Evolutionary conservation across 208 protist genomes (phyloP).

Genomic region (Trypanosoma scelopori): DNA sequence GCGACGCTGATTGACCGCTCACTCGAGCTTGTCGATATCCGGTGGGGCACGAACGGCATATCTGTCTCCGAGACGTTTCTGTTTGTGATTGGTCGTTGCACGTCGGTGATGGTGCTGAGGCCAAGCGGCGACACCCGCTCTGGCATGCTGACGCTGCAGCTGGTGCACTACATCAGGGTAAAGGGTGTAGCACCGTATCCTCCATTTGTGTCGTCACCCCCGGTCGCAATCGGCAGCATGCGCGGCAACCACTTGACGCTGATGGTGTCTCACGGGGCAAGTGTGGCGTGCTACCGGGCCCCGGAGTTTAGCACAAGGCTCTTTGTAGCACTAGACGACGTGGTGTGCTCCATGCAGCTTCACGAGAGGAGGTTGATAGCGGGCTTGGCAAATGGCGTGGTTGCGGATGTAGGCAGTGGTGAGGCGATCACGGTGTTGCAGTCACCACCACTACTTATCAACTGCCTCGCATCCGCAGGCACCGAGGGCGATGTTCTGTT

Average conservation of each 20-base stretch:
- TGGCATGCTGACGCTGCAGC: conserved; percentile 13
- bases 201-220: neutral
- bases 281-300: conserved; percentile 14
- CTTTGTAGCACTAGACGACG: conserved; percentile 15
- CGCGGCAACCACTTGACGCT: neutral
- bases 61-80: conserved; percentile 28
- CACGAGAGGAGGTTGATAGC: neutral
- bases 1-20: conserved; percentile 13
- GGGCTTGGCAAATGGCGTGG: conserved; percentile 2
- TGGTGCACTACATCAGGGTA: conserved; percentile 18
- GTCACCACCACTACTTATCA: conserved; percentile 6
- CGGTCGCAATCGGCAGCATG: conserved; percentile 1
- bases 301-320: conserved; percentile 20
- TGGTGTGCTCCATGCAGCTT: conserved; percentile 8
- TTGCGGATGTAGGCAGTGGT: conserved; percentile 1
- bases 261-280: conserved; percentile 11
- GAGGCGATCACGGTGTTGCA: neutral
- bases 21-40: conserved; percentile 10
- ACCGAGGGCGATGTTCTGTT: neutral
- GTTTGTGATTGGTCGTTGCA: conserved; percentile 21
- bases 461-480: neutral
- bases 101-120: conserved; percentile 18
- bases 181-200: conserved; percentile 6
- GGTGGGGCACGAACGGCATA: conserved; percentile 11
- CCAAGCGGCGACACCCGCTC: conserved; percentile 17